These are phyloP conservation scores for Aspergillus cejpii DNA, from an alignment of 2,329 filamentous ascomycete genomes.

Conservation along the genomic window DNA sequence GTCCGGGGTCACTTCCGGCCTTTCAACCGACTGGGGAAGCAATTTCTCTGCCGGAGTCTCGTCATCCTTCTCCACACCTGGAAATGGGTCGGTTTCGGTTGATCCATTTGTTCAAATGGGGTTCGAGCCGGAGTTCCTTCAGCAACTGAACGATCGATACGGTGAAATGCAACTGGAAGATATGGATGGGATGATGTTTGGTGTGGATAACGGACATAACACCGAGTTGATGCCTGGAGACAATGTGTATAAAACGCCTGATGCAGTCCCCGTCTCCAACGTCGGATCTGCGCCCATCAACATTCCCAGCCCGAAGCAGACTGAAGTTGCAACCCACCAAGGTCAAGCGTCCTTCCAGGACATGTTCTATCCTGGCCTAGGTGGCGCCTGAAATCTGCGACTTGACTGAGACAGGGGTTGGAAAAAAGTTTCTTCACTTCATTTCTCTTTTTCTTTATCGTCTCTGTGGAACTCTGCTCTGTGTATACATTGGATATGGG, in stretches of 20 bases:
- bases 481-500: not conserved
- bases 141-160: constrained; percentile 31
- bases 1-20: constrained; percentile 20
- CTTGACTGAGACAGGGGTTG: not conserved
- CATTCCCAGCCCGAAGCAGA: constrained; percentile 18
- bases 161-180: constrained; percentile 29
- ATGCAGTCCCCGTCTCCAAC: constrained; percentile 2
- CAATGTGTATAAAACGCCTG: constrained; percentile 2
- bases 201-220: constrained; percentile 10
- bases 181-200: constrained; percentile 25
- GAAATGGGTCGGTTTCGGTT: constrained; percentile 20
- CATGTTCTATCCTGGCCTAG: constrained; percentile 1
- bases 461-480: not conserved
- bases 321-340: constrained; percentile 5
- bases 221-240: constrained; percentile 3
- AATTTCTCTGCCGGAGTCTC: constrained; percentile 26
- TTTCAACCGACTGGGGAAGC: constrained; percentile 32
- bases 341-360: not conserved
- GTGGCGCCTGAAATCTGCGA: constrained; percentile 1
- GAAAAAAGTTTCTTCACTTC: not conserved
- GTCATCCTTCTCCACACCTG: constrained; percentile 31
- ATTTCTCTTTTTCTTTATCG: not conserved
- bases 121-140: constrained; percentile 36
- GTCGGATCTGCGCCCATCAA: constrained; percentile 13
- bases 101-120: constrained; percentile 36